Conservation (phyloP, 2,329 filamentous ascomycete genomes). For the Trichoderma simmonsii region DNA sequence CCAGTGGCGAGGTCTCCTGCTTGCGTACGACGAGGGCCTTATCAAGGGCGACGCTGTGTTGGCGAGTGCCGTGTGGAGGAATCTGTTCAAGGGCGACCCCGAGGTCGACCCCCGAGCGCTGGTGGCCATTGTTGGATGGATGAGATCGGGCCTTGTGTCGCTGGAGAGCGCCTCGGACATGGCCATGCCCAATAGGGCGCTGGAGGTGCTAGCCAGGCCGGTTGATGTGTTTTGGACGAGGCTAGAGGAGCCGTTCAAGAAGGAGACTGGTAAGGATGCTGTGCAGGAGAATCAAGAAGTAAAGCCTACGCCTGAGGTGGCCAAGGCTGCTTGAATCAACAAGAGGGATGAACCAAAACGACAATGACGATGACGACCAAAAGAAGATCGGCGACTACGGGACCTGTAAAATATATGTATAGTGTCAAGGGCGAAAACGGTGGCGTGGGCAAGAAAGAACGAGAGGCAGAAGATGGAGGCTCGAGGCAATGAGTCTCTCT, state of each 20-base stretch:
- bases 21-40: slow-evolving; percentile 81
- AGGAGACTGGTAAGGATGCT: slow-evolving; percentile 27
- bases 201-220: slow-evolving; percentile 35
- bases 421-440: background rate
- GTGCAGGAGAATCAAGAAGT: slow-evolving; percentile 1
- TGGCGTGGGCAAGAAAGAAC: background rate
- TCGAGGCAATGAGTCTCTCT: background rate
- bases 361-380: slow-evolving; percentile 1
- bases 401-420: slow-evolving; percentile 2
- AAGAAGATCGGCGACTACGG: background rate
- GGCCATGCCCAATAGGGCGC: slow-evolving; percentile 31
- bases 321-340: slow-evolving; percentile 3
- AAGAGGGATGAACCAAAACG: background rate
- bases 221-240: slow-evolving; percentile 45
- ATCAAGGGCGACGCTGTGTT: slow-evolving; percentile 73
- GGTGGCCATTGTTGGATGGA: slow-evolving; percentile 56
- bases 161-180: slow-evolving; percentile 51
- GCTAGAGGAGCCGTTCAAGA: slow-evolving; percentile 40
- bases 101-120: slow-evolving; percentile 50
- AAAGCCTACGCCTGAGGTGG: background rate
- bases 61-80: slow-evolving; percentile 85
- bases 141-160: slow-evolving; percentile 46
- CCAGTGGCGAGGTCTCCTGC: slow-evolving; percentile 84
- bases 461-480: background rate
- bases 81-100: slow-evolving; percentile 73